A percentile compares a stretch with the other conserved stretches of the same genome.
Conservation (phyloP, 257 asterid genomes). For the Henckelia pumila region DNA sequence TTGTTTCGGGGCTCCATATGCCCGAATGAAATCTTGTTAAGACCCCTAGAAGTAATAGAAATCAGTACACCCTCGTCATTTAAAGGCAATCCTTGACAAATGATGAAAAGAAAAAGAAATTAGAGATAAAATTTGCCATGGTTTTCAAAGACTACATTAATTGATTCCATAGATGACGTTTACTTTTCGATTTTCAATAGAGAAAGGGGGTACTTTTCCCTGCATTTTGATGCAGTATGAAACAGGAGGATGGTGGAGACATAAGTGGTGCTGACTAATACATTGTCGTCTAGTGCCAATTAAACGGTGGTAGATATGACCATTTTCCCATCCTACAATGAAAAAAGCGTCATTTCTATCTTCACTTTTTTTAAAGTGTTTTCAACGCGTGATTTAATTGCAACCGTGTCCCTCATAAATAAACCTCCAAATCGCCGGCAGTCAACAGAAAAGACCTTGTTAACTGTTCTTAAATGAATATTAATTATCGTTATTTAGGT, state of each 20-base stretch:
- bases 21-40: conserved; percentile 8
- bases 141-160: not conserved
- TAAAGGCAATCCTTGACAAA: not conserved
- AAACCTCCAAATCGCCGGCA: not conserved
- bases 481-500: not conserved
- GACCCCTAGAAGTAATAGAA: not conserved
- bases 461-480: not conserved
- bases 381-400: not conserved
- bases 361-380: not conserved
- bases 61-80: conserved; percentile 11
- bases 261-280: conserved; percentile 15
- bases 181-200: not conserved
- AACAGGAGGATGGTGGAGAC: conserved; percentile 10
- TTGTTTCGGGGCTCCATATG: conserved; percentile 41
- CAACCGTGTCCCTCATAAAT: conserved; percentile 13
- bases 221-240: not conserved
- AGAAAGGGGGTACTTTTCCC: conserved; percentile 14
- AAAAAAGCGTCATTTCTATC: conserved; percentile 15
- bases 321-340: conserved; percentile 19
- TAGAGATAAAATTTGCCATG: not conserved
- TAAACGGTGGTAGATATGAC: conserved; percentile 10
- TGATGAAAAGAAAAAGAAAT: not conserved
- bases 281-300: conserved; percentile 19
- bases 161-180: not conserved
- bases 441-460: not conserved